phyloP scores from a whole-genome alignment of 202 grass and related monocot species.

The Carex arenaria region DNA sequence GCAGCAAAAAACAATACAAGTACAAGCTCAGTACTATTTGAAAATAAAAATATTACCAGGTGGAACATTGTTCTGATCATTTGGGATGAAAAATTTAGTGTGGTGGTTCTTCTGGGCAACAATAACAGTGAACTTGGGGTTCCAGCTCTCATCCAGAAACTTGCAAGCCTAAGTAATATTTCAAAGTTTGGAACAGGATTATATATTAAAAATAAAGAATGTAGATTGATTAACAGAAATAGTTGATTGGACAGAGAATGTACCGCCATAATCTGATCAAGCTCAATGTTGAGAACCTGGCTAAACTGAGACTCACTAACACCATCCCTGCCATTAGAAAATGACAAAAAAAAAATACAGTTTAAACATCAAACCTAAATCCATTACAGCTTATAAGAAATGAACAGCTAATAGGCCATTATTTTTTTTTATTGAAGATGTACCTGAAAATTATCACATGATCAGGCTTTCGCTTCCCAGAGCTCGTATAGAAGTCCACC shows the following conservation, averaged over 20 bases:
- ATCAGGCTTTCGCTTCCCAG: slow-evolving; percentile 70
- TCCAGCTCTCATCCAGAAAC: slow-evolving; percentile 73
- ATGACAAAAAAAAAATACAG: not conserved
- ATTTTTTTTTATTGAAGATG: not conserved
- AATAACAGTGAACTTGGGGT: slow-evolving; percentile 66
- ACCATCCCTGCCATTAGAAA: slow-evolving; percentile 56
- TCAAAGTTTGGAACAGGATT: not conserved
- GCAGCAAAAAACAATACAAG: not conserved
- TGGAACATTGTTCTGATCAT: slow-evolving; percentile 71
- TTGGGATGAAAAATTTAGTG: slow-evolving; percentile 66
- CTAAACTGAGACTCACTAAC: slow-evolving; percentile 85
- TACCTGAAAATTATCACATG: slow-evolving; percentile 86
- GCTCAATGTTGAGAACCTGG: slow-evolving; percentile 87
- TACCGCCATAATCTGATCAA: slow-evolving; percentile 94
- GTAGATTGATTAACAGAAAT: not conserved
- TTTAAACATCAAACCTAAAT: not conserved
- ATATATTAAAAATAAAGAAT: not conserved
- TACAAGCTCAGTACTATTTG: not conserved
- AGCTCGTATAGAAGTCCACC: slow-evolving; percentile 87
- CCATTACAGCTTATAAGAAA: not conserved
- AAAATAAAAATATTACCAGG: slow-evolving; percentile 43
- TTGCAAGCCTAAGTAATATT: slow-evolving; percentile 64
- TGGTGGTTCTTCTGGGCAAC: slow-evolving; percentile 91
- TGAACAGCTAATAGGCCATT: not conserved
- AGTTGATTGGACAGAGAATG: not conserved